Conservation (phyloP, 208 protist genomes). For the Trichomonas tenax region DNA sequence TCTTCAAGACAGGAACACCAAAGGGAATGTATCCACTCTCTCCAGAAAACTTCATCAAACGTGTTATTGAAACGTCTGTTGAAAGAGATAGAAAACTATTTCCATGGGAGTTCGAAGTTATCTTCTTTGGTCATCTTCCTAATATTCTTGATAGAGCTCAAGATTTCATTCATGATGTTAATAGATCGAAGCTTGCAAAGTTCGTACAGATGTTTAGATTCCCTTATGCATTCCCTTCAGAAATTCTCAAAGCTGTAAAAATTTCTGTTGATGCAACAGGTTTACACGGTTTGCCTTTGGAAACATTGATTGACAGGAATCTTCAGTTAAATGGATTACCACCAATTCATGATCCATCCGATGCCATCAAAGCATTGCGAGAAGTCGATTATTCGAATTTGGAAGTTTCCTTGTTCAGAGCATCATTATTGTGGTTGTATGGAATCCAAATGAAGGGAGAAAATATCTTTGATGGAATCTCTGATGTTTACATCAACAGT, state of each 20-base stretch:
- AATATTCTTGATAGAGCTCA: background rate
- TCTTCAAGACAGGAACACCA: background rate
- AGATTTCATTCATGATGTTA: background rate
- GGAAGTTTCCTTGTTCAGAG: background rate
- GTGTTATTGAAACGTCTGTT: background rate
- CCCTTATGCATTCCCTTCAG: background rate
- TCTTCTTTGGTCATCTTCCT: background rate
- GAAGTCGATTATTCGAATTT: background rate
- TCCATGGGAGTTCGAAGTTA: background rate
- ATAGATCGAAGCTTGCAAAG: background rate
- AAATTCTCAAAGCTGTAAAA: background rate
- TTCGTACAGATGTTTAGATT: background rate
- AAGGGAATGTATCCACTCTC: background rate
- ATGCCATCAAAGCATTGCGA: background rate
- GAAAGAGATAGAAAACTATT: background rate
- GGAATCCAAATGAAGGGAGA: background rate
- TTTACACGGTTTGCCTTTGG: background rate
- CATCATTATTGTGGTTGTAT: background rate
- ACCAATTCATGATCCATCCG: background rate
- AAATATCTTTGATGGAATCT: background rate
- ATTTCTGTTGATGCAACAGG: background rate
- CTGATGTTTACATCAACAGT: background rate
- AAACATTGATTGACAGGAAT: background rate
- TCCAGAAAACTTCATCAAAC: background rate
- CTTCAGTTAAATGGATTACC: background rate